A percentile compares a stretch with the other conserved stretches of the same genome.
These are phyloP conservation scores for Heterobasidion occidentale DNA, from an alignment of 1,284 basidiomycete species.

Conservation along the genomic window DNA sequence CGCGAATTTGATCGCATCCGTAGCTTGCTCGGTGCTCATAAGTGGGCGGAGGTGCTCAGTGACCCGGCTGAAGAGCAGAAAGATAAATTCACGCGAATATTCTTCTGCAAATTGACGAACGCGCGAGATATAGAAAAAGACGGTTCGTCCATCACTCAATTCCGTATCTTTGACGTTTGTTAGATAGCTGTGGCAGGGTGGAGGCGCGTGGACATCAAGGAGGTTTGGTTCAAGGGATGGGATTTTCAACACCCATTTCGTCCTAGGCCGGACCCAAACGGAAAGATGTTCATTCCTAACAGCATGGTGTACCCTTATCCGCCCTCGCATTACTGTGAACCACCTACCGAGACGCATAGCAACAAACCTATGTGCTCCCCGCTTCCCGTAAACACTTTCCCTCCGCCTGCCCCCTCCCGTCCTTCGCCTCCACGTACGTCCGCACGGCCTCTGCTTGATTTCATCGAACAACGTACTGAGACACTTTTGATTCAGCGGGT, in stretches of 20 bases:
- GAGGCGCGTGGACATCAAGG: conserved; percentile 47
- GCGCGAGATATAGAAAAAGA: conserved; percentile 36
- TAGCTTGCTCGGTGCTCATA: conserved; percentile 53
- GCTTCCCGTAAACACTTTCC: conserved; percentile 30
- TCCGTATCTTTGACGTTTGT: conserved; percentile 1
- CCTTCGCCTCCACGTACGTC: conserved; percentile 7
- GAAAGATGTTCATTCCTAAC: conserved; percentile 14
- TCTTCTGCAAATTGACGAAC: conserved; percentile 40
- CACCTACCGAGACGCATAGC: conserved; percentile 47
- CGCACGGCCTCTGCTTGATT: not conserved
- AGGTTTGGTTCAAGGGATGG: conserved; percentile 50
- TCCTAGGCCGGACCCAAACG: not conserved
- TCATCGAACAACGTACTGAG: not conserved
- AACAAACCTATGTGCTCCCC: conserved; percentile 49
- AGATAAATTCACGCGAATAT: conserved; percentile 38
- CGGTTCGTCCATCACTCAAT: conserved; percentile 18
- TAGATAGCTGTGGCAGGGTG: conserved; percentile 39
- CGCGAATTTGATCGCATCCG: conserved; percentile 30
- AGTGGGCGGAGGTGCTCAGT: conserved; percentile 48
- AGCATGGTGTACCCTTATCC: conserved; percentile 47
- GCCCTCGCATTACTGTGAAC: conserved; percentile 37
- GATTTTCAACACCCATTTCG: conserved; percentile 20
- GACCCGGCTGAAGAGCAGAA: conserved; percentile 35
- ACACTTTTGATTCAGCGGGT: not conserved
- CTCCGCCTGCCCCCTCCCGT: conserved; percentile 4